phyloP scores from a whole-genome alignment of 2,329 filamentous ascomycete species.

The Periconia digitata region DNA sequence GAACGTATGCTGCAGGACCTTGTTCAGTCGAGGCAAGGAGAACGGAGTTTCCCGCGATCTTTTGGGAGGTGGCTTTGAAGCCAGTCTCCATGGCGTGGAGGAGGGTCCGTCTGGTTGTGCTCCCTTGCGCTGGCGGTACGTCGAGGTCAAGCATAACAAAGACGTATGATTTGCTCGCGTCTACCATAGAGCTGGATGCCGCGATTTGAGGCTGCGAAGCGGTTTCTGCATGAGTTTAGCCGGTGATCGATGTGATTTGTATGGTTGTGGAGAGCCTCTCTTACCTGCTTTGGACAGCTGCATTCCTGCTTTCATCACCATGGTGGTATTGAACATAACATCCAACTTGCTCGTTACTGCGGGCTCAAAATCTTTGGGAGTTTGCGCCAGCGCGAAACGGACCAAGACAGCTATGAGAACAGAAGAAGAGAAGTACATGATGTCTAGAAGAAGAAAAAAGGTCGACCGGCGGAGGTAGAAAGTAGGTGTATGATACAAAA shows the following conservation, averaged over 20 bases:
- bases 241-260: not conserved
- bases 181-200: constrained; percentile 16
- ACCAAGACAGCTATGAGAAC: constrained; percentile 25
- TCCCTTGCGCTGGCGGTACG: constrained; percentile 27
- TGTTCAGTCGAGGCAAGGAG: constrained; percentile 30
- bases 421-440: constrained; percentile 29
- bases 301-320: constrained; percentile 31
- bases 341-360: constrained; percentile 28
- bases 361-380: constrained; percentile 33
- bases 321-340: constrained; percentile 35
- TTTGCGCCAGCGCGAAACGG: constrained; percentile 34
- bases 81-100: constrained; percentile 38
- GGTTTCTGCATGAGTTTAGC: constrained; percentile 23
- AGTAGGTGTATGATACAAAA: constrained; percentile 6
- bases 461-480: not conserved
- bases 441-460: not conserved
- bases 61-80: constrained; percentile 36
- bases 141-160: constrained; percentile 42
- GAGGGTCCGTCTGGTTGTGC: constrained; percentile 29
- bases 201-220: constrained; percentile 32
- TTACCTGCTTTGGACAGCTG: constrained; percentile 31
- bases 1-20: constrained; percentile 35
- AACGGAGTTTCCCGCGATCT: constrained; percentile 18
- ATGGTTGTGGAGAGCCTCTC: not conserved
- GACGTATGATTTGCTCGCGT: constrained; percentile 27